Evolutionary conservation across 116 monocot species (phyloP), one percentile per base, ranked within the genome.

Genomic region (Iris pallida): DNA sequence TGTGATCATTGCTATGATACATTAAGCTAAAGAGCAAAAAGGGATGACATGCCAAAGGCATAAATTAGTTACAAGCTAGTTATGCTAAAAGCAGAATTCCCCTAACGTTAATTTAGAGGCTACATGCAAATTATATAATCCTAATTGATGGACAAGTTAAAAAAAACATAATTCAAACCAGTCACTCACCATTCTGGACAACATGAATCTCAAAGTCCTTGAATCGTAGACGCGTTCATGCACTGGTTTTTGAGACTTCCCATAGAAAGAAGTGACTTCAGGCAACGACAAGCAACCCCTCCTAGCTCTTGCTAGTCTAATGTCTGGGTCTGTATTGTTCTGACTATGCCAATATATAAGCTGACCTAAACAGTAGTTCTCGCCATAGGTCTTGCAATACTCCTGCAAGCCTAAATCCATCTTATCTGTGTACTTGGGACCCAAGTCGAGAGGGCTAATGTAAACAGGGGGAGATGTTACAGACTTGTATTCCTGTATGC

Each of bases 381-480:
- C 76, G 20, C 82, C 79, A 59, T 98, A 98, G 16, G 77, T 82
- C 71, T 98, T 98, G 78, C 88, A 79, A 63, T 93, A 98, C 70
- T 93, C 96, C 19, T 89, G 80, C 73, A 96, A 86, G 7, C 92
- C 90, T 10, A 93, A 70, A 0, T 88, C 93, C 82, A 90, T 85
- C 76, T 82, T 93, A 45, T 93, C 86, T 14, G 70, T 79, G 70
- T 84, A 98, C 61, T 93, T 98, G 18, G 98, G 98, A 54, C 98
- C 98, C 59, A 98, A 73, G 66, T 98, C 98, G 40, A 98, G 88
- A 41, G 93, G 88, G 68, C 93, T 98, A 56, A 98, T 98, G 80
- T 88, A 90, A 61, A 98, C 93, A 43, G 98, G 93, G n/a, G 88
- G 72, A 53, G 98, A 98, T 17, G 78, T 83, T 10, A 93, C 73